Evolutionary conservation across 2,329 filamentous ascomycete genomes (phyloP).

Genomic region (Fusarium pseudograminearum): DNA sequence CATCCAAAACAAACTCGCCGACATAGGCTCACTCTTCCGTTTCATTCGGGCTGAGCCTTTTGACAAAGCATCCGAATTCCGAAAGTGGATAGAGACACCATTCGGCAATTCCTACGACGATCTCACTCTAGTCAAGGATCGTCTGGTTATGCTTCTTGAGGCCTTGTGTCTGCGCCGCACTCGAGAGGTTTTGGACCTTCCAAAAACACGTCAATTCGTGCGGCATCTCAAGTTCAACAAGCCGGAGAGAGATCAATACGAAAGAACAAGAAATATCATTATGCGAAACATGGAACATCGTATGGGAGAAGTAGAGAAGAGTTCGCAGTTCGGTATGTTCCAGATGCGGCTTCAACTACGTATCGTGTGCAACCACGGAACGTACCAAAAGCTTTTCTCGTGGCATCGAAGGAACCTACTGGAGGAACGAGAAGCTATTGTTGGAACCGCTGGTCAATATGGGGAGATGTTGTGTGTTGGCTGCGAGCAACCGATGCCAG

Average conservation of each 20-base stretch:
- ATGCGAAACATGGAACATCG: conserved; percentile 8
- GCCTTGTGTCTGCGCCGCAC: conserved; percentile 4
- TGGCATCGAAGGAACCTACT: background rate
- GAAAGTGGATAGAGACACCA: conserved; percentile 8
- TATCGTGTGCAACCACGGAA: conserved; percentile 11
- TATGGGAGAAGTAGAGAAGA: conserved; percentile 2
- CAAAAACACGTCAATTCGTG: background rate
- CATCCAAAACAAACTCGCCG: conserved; percentile 65
- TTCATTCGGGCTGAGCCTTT: conserved; percentile 26
- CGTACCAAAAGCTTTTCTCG: conserved; percentile 5
- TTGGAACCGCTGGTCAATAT: background rate
- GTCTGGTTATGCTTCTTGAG: background rate
- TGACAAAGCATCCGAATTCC: background rate
- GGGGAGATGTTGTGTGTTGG: conserved; percentile 11
- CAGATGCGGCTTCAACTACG: conserved; percentile 15
- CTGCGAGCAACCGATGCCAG: conserved; percentile 3
- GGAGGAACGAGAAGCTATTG: conserved; percentile 7
- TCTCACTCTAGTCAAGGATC: background rate
- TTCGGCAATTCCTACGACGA: background rate
- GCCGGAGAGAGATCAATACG: background rate
- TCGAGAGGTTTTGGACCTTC: background rate
- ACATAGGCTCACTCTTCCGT: conserved; percentile 51
- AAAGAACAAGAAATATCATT: background rate
- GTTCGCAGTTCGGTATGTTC: conserved; percentile 13
- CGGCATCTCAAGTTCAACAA: background rate